Evolutionary conservation across 1,284 basidiomycete species (phyloP), one percentile per base, ranked within the genome.

Genomic region (Blastosporella zonata): DNA sequence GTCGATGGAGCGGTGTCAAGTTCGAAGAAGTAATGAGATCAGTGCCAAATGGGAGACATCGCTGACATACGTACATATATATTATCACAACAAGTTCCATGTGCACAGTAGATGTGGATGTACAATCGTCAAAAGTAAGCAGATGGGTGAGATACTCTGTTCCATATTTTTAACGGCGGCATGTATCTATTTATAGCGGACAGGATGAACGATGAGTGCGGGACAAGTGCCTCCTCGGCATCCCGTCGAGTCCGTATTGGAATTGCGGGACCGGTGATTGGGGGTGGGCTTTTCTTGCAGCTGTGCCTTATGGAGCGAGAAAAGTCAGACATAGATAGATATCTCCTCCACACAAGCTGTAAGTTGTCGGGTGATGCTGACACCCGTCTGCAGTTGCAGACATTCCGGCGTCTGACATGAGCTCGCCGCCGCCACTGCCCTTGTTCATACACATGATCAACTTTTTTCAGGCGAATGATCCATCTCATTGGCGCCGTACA

Each of bases 191-290:
- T 41, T 29, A 20, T 45, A 33, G 17, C 22, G 20, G 17, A 28
- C 36, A 37, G 23, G 22, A 12, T 25, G 28, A 28, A 21, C n/a
- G 43, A 21, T 28, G 46, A 34, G 23, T 41, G 40, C 18, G 50
- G 38, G 37, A 49, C 36, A 28, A 23, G 35, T 25, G 9, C 17
- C 15, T 35, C 35, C 23, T 47, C 50, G 50, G 47, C 37, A 37
- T 41, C n/a, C 44, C 36, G 40, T 37, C 12, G 29, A 49, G 18
- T 15, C 43, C 43, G 34, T 21, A n/a, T 33, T 21, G 31, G 39
- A 42, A 46, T 43, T 54, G 37, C 42, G 46, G 43, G 25, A 43
- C 46, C 43, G 35, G 40, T 38, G 46, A 46, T 54, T 50, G 49
- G 49, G 28, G 23, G 27, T 15, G 29, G 34, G 34, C 21, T 28